Conservation (phyloP, 192 early-diverging fungal genomes). For the Entophlyctis helioformis region DNA sequence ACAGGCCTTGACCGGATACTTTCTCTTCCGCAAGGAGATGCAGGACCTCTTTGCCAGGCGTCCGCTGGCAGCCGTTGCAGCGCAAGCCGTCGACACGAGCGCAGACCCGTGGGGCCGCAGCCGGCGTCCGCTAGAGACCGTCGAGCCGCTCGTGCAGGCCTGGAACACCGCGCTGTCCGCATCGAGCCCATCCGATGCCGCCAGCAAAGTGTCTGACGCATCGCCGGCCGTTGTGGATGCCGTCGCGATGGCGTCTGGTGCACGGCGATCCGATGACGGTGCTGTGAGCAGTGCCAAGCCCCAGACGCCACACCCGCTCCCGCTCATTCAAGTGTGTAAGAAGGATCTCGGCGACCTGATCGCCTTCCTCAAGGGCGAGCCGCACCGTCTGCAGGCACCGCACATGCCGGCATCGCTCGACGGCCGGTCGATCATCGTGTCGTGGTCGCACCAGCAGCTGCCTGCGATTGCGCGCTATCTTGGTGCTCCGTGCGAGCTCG, state of each 20-base stretch:
- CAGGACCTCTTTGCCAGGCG: constrained; percentile 5
- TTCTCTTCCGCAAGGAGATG: constrained; percentile 24
- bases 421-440: constrained; percentile 22
- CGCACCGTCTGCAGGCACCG: constrained; percentile 1
- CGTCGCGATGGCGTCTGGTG: neutral
- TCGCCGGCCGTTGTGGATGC: neutral
- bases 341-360: constrained; percentile 2
- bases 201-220: too few species aligned
- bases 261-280: neutral
- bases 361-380: constrained; percentile 16
- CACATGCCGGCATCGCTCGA: constrained; percentile 6
- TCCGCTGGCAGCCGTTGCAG: constrained; percentile 22
- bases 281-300: neutral
- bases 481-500: constrained; percentile 12
- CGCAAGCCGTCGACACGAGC: constrained; percentile 24
- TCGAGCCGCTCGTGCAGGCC: constrained; percentile 16
- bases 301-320: too few species aligned
- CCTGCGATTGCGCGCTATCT: constrained; percentile 17
- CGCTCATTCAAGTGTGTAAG: neutral
- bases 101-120: constrained; percentile 14
- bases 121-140: constrained; percentile 24
- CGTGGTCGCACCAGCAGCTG: constrained; percentile 39
- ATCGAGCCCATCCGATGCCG: too few species aligned
- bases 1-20: constrained; percentile 30
- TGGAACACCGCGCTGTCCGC: neutral